phyloP scores from a whole-genome alignment of 23 red algal species.

The Agarophyton chilense region DNA sequence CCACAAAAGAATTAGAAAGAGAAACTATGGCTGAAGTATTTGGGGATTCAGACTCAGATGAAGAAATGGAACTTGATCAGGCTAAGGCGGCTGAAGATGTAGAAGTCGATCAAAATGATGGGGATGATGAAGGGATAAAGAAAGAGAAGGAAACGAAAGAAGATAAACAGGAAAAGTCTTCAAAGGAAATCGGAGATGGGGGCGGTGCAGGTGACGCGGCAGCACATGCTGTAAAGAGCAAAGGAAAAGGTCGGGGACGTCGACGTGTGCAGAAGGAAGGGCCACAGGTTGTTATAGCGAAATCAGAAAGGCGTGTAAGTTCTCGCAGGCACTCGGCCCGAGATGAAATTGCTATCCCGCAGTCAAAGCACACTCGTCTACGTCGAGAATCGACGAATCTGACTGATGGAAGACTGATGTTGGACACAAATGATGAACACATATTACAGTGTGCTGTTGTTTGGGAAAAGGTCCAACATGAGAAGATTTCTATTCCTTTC shows the following conservation, averaged over 20 bases:
- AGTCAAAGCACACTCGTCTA: conserved; percentile 33
- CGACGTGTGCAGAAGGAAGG: conserved; percentile 6
- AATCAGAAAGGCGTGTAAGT: conserved; percentile 26
- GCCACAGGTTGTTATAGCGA: background rate
- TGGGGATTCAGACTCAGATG: conserved; percentile 13
- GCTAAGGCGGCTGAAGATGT: background rate
- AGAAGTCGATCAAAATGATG: background rate
- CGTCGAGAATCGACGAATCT: conserved; percentile 57
- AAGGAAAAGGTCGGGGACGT: conserved; percentile 22
- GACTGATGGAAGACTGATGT: conserved; percentile 16
- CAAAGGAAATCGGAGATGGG: background rate
- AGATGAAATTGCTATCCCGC: conserved; percentile 11
- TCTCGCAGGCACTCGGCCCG: conserved; percentile 4
- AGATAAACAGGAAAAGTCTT: background rate
- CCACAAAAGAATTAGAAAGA: conserved; percentile 15
- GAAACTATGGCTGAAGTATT: conserved; percentile 21
- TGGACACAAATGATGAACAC: conserved; percentile 10
- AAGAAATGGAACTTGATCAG: conserved; percentile 24
- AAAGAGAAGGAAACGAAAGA: background rate
- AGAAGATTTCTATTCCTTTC: conserved; percentile 86
- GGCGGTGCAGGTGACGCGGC: background rate
- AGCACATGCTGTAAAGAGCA: background rate
- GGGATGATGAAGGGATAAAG: background rate
- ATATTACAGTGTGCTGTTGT: conserved; percentile 42
- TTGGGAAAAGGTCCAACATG: conserved; percentile 34